Evolutionary conservation across 2,329 filamentous ascomycete species (phyloP).

Genomic region (Neopestalotiopsis clavispora): DNA sequence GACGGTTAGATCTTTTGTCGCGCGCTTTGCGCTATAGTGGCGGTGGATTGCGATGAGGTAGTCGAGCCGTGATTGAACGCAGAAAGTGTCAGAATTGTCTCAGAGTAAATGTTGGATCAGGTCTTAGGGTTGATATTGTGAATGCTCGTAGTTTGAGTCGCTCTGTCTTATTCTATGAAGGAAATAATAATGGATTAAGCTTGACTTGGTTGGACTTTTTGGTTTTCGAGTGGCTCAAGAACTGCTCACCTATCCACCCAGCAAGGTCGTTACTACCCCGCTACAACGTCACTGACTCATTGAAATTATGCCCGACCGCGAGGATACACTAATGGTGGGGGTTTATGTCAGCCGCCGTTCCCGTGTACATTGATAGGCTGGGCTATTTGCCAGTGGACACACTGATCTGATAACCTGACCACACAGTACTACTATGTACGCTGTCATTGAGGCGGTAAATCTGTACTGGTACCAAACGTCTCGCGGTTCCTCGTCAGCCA

Average conservation of each 20-base stretch:
- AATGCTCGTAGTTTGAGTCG: no score
- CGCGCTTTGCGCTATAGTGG: neutral
- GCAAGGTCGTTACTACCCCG: neutral
- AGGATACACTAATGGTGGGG: slow-evolving; percentile 12
- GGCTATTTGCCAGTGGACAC: neutral
- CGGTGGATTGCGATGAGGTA: neutral
- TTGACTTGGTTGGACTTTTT: no score
- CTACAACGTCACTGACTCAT: neutral
- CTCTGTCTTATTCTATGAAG: no score
- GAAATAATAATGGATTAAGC: no score
- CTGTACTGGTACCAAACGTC: no score
- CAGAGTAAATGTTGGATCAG: no score
- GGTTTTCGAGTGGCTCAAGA: no score
- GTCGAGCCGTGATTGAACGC: neutral
- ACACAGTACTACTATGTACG: no score
- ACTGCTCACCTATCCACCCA: neutral
- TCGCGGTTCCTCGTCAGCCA: neutral
- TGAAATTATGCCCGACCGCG: neutral
- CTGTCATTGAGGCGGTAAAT: no score
- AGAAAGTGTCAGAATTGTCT: no score
- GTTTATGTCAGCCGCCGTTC: slow-evolving; percentile 9
- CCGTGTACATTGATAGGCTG: neutral
- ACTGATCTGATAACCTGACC: no score
- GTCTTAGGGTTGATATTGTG: no score
- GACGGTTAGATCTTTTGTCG: neutral